Base-by-base conservation (phyloP, 2,329 filamentous ascomycete species). In the Endothia cerciana region DNA sequence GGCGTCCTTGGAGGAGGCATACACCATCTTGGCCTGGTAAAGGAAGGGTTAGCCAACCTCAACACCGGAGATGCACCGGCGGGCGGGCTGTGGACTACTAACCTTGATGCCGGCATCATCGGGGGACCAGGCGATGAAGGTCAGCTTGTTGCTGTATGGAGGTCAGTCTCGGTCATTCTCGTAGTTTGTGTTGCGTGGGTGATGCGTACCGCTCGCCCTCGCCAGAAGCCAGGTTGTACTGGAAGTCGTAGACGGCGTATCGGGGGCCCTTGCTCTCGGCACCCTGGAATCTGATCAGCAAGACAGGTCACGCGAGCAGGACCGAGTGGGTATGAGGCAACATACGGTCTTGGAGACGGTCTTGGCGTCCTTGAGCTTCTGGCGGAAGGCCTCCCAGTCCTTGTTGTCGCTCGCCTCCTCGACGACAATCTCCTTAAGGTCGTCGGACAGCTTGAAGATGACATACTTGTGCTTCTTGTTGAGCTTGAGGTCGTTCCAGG, bases 1-100 rank as follows among this genome's bases (percentile, higher is more conserved):
- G 67, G 91, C 90, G 74, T 94, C 91, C 84, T 94, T 95, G 80
- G 92, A 95, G 62, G 92, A 91, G 73, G 91, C 91, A 85, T 94
- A 95, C 79, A 93, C 86, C 92, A 95, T 95, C 85, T 93, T 93
- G 80, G 90, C 85, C 91, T 93, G 72, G 71, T 53, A 65, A 70
- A n/a, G 38, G 13, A 25, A 45, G 58, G 67, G 57, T 56, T 40
- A 38, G 59, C 40, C 28, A n/a, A 17, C 56, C 25, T 36, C 11
- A 10, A 43, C 17, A 38, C 19, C 41, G 19, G 55, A 25, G 45
- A 43, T 15, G 43, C 36, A n/a, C 2, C n/a, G 60, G 22, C 30
- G 41, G 22, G 15, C 49, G 49, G 22, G 40, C 81, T 45, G 45
- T 45, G 36, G 61, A 6, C 17, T 56, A 45, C 87, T 78, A 77